These are phyloP conservation scores for Coemansia sp. DNA, from an alignment of 192 early-diverging fungal genomes.

Conservation along the genomic window DNA sequence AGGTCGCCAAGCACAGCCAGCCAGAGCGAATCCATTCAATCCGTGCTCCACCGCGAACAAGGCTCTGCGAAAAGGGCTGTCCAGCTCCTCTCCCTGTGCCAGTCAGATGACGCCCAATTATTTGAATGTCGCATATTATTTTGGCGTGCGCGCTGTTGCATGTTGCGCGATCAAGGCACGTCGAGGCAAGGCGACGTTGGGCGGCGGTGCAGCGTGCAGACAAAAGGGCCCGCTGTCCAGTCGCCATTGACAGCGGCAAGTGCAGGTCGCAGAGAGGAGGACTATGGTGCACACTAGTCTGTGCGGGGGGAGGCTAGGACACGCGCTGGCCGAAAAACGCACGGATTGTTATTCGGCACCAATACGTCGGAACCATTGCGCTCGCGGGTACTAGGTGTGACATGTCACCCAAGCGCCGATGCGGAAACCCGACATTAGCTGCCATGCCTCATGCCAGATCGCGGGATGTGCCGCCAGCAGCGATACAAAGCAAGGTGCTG, in stretches of 20 bases:
- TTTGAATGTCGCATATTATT: background rate
- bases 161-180: background rate
- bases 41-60: background rate
- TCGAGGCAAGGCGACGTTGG: background rate
- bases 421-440: background rate
- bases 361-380: background rate
- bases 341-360: background rate
- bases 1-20: background rate
- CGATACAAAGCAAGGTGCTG: background rate
- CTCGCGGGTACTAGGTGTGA: background rate
- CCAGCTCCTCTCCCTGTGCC: background rate
- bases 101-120: constrained; percentile 2
- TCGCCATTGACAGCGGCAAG: background rate
- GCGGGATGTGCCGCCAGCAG: background rate
- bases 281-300: constrained; percentile 1
- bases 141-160: background rate
- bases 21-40: background rate
- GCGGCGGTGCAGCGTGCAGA: constrained; percentile 1
- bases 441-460: background rate
- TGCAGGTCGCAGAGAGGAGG: background rate
- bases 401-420: background rate
- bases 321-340: background rate
- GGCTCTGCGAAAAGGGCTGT: background rate
- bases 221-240: background rate
- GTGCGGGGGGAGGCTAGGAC: background rate